Conservation (phyloP, 2,329 filamentous ascomycete genomes). For the Exophiala oligosperma region DNA sequence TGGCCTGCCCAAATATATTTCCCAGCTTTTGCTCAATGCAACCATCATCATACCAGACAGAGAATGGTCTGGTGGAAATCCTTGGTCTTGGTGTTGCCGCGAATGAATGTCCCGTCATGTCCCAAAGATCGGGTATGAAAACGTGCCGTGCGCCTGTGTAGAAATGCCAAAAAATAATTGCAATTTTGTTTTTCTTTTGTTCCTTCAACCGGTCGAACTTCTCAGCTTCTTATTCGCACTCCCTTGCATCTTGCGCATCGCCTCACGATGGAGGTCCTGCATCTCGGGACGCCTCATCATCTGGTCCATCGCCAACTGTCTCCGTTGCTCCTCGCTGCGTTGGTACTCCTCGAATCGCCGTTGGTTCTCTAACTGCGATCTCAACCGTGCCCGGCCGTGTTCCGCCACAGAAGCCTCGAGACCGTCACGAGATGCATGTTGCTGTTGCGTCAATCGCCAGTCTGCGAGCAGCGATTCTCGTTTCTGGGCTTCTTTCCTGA, state of each 20-base stretch:
- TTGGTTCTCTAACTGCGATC: slow-evolving; percentile 64
- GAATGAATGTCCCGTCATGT: neutral
- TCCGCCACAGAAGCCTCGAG: slow-evolving; percentile 37
- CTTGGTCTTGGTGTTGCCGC: no score
- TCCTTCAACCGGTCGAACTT: slow-evolving; percentile 4
- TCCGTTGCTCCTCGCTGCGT: slow-evolving; percentile 57
- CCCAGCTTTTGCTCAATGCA: no score
- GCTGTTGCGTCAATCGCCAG: slow-evolving; percentile 66
- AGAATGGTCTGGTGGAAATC: no score
- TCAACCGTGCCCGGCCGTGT: slow-evolving; percentile 46
- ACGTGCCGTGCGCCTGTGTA: no score
- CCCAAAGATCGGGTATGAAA: no score
- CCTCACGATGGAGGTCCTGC: slow-evolving; percentile 74
- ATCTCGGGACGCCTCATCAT: slow-evolving; percentile 75
- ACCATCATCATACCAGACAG: no score
- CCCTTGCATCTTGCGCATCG: slow-evolving; percentile 76
- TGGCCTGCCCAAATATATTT: no score
- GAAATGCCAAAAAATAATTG: no score
- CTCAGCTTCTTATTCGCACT: slow-evolving; percentile 45
- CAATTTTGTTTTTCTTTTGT: no score
- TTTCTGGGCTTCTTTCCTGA: slow-evolving; percentile 14
- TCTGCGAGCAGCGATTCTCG: slow-evolving; percentile 60
- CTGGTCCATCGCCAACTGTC: slow-evolving; percentile 67
- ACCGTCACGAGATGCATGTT: slow-evolving; percentile 47
- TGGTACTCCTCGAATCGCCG: slow-evolving; percentile 61